Percentiles rank a stretch among this genome's conserved stretches.
These are phyloP conservation scores for Mucor plumbeus DNA, from an alignment of 371 early-diverging fungal species.

Conservation along the genomic window DNA sequence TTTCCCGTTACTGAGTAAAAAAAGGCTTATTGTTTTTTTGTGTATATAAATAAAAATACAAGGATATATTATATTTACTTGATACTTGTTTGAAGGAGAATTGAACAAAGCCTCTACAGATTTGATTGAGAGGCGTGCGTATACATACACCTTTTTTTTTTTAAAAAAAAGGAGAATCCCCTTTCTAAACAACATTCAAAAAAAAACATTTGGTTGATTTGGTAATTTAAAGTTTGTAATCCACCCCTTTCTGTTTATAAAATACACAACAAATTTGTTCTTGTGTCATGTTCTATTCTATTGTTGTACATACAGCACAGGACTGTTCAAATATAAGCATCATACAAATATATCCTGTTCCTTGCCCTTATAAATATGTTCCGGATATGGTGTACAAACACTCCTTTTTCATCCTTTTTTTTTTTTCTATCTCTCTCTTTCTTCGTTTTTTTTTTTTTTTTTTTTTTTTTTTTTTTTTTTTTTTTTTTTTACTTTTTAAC, in stretches of 20 bases:
- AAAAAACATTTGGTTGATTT: neutral
- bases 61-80: neutral
- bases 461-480: neutral
- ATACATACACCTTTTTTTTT: neutral
- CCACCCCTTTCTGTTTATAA: neutral
- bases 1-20: no score
- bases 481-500: neutral
- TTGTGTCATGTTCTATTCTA: neutral
- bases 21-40: neutral
- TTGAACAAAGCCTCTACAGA: neutral
- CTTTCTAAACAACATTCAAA: no score
- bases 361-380: neutral
- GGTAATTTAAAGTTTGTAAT: constrained; percentile 4
- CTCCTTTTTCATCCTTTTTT: constrained; percentile 7
- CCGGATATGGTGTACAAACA: constrained; percentile 7
- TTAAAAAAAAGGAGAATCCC: no score
- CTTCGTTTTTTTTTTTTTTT: neutral
- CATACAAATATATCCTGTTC: neutral
- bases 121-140: constrained; percentile 1
- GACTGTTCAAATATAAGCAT: neutral
- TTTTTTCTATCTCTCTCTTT: constrained; percentile 6
- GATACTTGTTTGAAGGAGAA: neutral
- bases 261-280: no score
- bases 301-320: neutral
- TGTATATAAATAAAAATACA: neutral